Evolutionary conservation across 257 asterid genomes (phyloP), one percentile per base, ranked within the genome.

Genomic region (Solanum medicagineum): DNA sequence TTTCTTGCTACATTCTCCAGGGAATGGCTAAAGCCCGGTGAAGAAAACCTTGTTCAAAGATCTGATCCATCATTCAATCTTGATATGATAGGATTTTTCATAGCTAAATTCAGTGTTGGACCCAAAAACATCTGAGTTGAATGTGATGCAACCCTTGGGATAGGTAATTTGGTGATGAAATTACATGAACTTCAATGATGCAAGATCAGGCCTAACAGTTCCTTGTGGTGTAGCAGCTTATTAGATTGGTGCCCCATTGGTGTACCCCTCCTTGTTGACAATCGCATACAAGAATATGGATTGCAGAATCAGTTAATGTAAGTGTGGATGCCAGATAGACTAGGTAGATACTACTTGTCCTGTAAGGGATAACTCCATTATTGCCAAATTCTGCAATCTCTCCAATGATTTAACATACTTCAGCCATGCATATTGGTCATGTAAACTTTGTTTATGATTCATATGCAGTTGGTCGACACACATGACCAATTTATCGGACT

Each of bases 1-100:
- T 53, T 11, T 17, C 15, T 49, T 42, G 85, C 47, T 66, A 11
- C 66, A 66, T 29, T 45, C 29, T 88, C 75, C 94, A 95, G 98
- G 91, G 97, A 95, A 86, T 96, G 99, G 98, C 89, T 96, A 82
- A 94, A 93, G 85, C 93, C 97, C 1, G 97, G 98, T 32, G 98
- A 96, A 91, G 99, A 96, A 86, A 90, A 92, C 65, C 90, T 94
- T 80, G 98, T 96, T 86, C 99, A 96, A 91, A 94, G 98, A 88
- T 96, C 95, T 69, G 98, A 96, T 90, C 99, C 98, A 11, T 93
- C 98, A 7, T 92, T 97, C 26, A 66, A 92, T 51, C 94, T 94
- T 5, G 99, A 96, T 84, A 96, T 98, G 1, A 93, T 96, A 29
- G 99, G 99, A 47, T 95, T 96, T 88, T 96, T 96, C 89, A 95